These are phyloP conservation scores for Alternaria infectoria DNA, from an alignment of 2,329 filamentous ascomycete species.

Conservation along the genomic window DNA sequence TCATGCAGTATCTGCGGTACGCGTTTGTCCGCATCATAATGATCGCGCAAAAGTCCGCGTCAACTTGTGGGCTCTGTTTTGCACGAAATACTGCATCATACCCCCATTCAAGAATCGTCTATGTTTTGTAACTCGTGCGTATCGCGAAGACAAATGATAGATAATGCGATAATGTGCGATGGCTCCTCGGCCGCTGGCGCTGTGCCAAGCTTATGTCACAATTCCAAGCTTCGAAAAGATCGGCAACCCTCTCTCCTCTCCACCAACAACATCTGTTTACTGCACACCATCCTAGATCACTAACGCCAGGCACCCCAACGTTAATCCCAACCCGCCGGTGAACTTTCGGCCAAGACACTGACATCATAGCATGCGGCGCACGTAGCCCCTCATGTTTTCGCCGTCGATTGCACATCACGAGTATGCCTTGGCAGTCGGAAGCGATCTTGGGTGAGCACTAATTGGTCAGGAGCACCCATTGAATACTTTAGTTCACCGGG, in stretches of 20 bases:
- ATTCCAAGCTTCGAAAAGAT: constrained; percentile 4
- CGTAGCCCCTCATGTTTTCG: constrained; percentile 17
- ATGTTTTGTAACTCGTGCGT: neutral
- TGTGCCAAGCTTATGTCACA: constrained; percentile 12
- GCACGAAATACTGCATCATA: neutral
- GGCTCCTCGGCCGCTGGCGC: neutral
- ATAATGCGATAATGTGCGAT: neutral
- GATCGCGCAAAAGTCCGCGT: neutral
- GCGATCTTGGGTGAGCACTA: neutral
- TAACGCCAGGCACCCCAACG: constrained; percentile 19
- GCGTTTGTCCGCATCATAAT: neutral
- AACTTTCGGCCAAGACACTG: constrained; percentile 14
- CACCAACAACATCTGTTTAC: constrained; percentile 17
- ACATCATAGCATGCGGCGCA: constrained; percentile 18
- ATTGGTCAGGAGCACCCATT: constrained; percentile 14
- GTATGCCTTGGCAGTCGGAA: constrained; percentile 4
- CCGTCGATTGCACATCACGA: constrained; percentile 11
- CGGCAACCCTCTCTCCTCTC: constrained; percentile 11
- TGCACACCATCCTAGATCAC: constrained; percentile 15
- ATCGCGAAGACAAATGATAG: neutral
- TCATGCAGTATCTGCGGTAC: neutral
- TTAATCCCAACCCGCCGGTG: constrained; percentile 1
- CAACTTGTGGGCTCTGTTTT: neutral
- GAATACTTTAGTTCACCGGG: constrained; percentile 1
- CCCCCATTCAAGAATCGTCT: neutral